Conservation (phyloP, 1,139 yeast genomes). For the Geotrichum bryndzae region DNA sequence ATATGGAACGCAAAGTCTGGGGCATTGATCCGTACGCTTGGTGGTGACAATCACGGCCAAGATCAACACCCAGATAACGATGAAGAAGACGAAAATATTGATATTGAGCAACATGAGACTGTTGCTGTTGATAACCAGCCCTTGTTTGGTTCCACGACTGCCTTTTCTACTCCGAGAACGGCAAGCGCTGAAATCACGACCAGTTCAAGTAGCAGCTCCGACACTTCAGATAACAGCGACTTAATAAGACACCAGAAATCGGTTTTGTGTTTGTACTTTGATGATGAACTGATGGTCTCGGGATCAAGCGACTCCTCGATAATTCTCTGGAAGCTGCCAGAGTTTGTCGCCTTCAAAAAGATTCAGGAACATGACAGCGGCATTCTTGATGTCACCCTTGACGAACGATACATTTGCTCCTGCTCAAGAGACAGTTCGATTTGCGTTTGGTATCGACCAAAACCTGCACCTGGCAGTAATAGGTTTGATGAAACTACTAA, state of each 20-base stretch:
- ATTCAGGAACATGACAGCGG: constrained; percentile 30
- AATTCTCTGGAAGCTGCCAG: constrained; percentile 32
- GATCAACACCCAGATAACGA: constrained; percentile 5
- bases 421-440: constrained; percentile 35
- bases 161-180: constrained; percentile 9
- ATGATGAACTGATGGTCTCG: constrained; percentile 32
- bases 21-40: constrained; percentile 25
- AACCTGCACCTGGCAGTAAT: neutral
- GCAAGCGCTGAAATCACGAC: neutral
- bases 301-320: constrained; percentile 37
- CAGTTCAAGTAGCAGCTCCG: neutral
- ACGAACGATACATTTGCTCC: constrained; percentile 28
- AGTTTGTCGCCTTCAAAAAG: constrained; percentile 26
- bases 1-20: constrained; percentile 34
- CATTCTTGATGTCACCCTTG: constrained; percentile 32
- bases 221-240: neutral
- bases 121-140: neutral
- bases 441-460: constrained; percentile 29
- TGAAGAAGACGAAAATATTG: neutral
- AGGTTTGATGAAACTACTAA: constrained; percentile 2
- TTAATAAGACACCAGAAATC: constrained; percentile 32
- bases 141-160: constrained; percentile 3
- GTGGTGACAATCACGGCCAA: constrained; percentile 10
- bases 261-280: constrained; percentile 33
- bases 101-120: constrained; percentile 1